phyloP scores from a whole-genome alignment of 1,284 basidiomycete species.

The Polyporus tsugae region DNA sequence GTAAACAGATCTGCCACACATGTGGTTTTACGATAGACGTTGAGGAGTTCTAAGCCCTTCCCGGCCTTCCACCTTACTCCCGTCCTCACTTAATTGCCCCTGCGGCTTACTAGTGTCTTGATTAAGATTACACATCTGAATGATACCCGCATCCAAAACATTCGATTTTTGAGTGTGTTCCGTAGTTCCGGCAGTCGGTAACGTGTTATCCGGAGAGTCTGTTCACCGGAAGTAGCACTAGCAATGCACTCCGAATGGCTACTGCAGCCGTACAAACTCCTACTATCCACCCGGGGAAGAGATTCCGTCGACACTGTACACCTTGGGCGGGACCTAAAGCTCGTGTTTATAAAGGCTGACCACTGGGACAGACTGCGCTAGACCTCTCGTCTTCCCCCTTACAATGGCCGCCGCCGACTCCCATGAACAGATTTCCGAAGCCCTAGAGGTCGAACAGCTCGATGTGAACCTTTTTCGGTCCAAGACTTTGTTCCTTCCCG shows the following conservation, averaged over 20 bases:
- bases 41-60: slow-evolving; percentile 69
- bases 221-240: background rate
- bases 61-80: background rate
- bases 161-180: background rate
- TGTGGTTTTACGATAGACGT: slow-evolving; percentile 91
- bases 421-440: slow-evolving; percentile 67
- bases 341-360: background rate
- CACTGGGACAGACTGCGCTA: background rate
- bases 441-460: slow-evolving; percentile 82
- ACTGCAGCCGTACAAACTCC: background rate
- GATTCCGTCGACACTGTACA: background rate
- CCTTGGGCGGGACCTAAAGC: background rate
- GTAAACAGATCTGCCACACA: slow-evolving; percentile 79
- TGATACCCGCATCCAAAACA: background rate
- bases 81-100: background rate
- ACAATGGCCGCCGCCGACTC: background rate
- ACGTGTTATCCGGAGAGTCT: slow-evolving; percentile 2
- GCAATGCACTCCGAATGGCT: background rate
- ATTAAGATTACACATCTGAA: background rate
- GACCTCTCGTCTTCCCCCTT: background rate
- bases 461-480: slow-evolving; percentile 81
- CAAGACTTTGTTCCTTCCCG: slow-evolving; percentile 75
- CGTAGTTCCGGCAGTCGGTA: slow-evolving; percentile 5
- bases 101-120: background rate
- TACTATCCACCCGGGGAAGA: background rate